Base-by-base conservation (phyloP, 2,329 filamentous ascomycete species). In the Ophiostoma ulmi region DNA sequence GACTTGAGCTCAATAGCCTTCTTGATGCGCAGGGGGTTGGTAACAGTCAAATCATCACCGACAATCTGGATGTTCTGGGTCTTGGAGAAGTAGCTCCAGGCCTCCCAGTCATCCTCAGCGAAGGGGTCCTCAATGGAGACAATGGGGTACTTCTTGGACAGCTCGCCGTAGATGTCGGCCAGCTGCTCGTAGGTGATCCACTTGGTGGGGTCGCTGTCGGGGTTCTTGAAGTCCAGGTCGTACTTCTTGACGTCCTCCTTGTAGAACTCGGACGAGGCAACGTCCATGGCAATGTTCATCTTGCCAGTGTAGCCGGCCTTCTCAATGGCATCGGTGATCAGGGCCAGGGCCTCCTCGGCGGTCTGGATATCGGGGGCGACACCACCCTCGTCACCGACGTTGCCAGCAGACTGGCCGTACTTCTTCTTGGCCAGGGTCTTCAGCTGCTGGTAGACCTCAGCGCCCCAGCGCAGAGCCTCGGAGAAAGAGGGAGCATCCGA, bases 61-160 rank as follows among this genome's bases (percentile, higher is more conserved):
- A 99, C 95, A 80, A 99, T 93, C 88, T 99, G 95, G 87, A 96
- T 94, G 83, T 97, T 90, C 80, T 93, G 93, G 78, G 92, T 95
- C 91, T 97, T 97, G 91, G 91, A 97, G 91, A 98, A 99, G 90
- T 98, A 97, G 89, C 92, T 97, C 95, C 95, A 99, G 74, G 95
- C 95, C 89, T 98, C 94, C 95, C 95, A 99, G 87, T 99, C 95
- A 79, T 98, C 95, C 89, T 99, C 95, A 75, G 93, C 94, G 84
- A 99, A 99, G 80, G 95, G 95, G 82, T 99, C 95, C 86, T 99
- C 95, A 78, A 99, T 98, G 83, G 89, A 92, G 84, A 98, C 93
- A 79, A 99, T 99, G 79, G 95, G 94, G 87, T 99, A 99, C 86
- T 97, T 97, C 87, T 90, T 87, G 80, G 88, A 87, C 73, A 99